phyloP scores from a whole-genome alignment of 495 filamentous ascomycete genomes.

The Neurospora cerealis region DNA sequence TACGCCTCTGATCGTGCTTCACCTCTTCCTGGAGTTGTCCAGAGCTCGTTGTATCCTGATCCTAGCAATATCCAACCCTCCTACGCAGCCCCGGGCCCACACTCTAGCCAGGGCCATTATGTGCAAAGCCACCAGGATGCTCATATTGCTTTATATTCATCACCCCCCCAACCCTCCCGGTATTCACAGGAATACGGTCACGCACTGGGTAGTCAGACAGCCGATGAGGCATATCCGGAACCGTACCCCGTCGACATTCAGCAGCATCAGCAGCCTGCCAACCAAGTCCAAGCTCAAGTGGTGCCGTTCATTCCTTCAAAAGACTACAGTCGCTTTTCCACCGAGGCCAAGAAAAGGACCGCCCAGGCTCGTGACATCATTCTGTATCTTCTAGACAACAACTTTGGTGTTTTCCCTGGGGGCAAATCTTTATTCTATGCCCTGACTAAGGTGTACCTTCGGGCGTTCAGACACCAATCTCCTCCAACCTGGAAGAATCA shows the following conservation, averaged over 20 bases:
- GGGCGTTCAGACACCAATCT: conserved; percentile 30
- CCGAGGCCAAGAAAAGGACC: conserved; percentile 17
- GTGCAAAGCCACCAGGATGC: neutral
- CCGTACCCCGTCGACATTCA: neutral
- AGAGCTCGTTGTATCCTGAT: neutral
- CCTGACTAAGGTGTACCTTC: conserved; percentile 50
- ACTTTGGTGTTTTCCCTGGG: conserved; percentile 64
- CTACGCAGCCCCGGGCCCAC: neutral
- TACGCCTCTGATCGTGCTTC: neutral
- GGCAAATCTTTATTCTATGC: conserved; percentile 63
- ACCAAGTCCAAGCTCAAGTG: neutral
- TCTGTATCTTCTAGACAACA: conserved; percentile 56
- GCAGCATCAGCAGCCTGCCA: neutral
- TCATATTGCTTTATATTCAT: neutral
- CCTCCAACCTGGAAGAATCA: conserved; percentile 28
- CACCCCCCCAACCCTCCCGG: neutral
- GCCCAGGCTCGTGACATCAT: conserved; percentile 48
- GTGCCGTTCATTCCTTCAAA: conserved; percentile 11
- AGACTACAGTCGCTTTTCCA: conserved; percentile 15
- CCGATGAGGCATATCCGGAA: neutral
- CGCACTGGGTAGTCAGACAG: neutral
- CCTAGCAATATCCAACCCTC: neutral
- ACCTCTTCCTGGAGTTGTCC: neutral
- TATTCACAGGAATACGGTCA: neutral
- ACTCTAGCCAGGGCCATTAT: neutral